A percentile compares a stretch with the other conserved stretches of the same genome.
phyloP scores from a whole-genome alignment of 2,329 filamentous ascomycete genomes.

The Trichoderma brevicompactum region DNA sequence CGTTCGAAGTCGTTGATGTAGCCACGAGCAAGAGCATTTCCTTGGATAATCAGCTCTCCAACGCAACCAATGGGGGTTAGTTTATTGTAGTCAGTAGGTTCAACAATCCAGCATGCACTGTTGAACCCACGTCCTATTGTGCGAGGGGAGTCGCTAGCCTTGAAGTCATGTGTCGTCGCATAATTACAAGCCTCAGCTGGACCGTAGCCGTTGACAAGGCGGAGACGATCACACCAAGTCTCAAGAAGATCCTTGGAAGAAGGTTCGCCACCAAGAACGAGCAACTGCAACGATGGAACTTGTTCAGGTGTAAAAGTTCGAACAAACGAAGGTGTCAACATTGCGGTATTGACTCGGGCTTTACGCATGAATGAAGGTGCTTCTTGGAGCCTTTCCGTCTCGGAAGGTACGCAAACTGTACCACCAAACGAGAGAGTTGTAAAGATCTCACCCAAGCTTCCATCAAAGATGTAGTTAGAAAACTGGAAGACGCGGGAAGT shows the following conservation, averaged over 20 bases:
- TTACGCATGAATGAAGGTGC: constrained; percentile 24
- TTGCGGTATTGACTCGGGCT: constrained; percentile 26
- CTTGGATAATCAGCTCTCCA: constrained; percentile 35
- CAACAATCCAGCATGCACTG: constrained; percentile 33
- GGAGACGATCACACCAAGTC: constrained; percentile 31
- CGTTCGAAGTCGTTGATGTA: constrained; percentile 48
- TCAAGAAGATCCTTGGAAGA: constrained; percentile 21
- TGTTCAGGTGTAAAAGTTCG: constrained; percentile 30
- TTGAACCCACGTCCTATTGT: constrained; percentile 29
- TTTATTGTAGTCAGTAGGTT: constrained; percentile 29
- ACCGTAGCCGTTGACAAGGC: constrained; percentile 32
- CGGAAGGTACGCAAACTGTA: constrained; percentile 34
- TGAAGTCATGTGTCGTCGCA: constrained; percentile 21
- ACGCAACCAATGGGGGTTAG: constrained; percentile 32
- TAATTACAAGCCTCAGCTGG: constrained; percentile 32
- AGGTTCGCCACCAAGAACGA: constrained; percentile 31
- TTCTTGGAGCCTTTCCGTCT: constrained; percentile 30
- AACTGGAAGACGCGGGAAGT: constrained; percentile 58
- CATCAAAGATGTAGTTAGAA: constrained; percentile 56
- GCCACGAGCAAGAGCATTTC: constrained; percentile 49
- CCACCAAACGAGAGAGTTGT: constrained; percentile 33
- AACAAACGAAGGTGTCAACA: constrained; percentile 33
- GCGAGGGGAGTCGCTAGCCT: constrained; percentile 11
- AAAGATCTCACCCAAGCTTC: constrained; percentile 43
- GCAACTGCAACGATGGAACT: constrained; percentile 27